Percentiles rank a stretch among this genome's conserved stretches.
Conservation (phyloP, 495 filamentous ascomycete species). For the Xylaria flabelliformis region DNA sequence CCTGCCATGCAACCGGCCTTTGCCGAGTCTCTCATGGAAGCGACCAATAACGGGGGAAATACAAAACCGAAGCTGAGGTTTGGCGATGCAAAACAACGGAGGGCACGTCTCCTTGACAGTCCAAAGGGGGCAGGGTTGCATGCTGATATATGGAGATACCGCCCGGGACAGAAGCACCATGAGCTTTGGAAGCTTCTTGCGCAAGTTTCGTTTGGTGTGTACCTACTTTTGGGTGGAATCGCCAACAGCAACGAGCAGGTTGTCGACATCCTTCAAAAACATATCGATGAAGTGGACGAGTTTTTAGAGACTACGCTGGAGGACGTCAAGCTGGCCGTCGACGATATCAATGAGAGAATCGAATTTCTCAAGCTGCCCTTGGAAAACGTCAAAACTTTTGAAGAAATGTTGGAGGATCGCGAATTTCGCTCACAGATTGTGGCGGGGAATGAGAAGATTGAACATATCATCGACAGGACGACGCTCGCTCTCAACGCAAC, state of each 20-base stretch:
- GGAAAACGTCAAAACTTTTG: conserved; percentile 82
- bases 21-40: conserved; percentile 86
- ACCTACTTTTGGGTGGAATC: conserved; percentile 82
- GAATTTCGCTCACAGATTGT: conserved; percentile 81
- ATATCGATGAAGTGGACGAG: conserved; percentile 92
- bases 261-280: conserved; percentile 84
- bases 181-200: conserved; percentile 88
- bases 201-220: conserved; percentile 92
- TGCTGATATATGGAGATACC: conserved; percentile 75
- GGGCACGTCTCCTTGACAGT: conserved; percentile 71
- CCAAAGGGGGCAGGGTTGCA: conserved; percentile 64
- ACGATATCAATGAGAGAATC: conserved; percentile 75
- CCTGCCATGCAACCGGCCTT: conserved; percentile 88
- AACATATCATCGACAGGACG: conserved; percentile 83
- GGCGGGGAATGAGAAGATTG: conserved; percentile 87
- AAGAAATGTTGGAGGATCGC: conserved; percentile 85
- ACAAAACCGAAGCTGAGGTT: conserved; percentile 59
- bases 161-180: conserved; percentile 71
- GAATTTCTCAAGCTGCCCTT: conserved; percentile 83
- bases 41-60: conserved; percentile 54
- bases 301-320: conserved; percentile 85
- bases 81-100: conserved; percentile 68
- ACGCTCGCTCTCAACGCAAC: conserved; percentile 74
- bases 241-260: conserved; percentile 89
- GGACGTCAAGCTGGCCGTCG: conserved; percentile 81